A percentile compares a stretch with the other conserved stretches of the same genome.
These are phyloP conservation scores for Condylostoma magnum DNA, from an alignment of 169 alveolate genomes.

Conservation along the genomic window DNA sequence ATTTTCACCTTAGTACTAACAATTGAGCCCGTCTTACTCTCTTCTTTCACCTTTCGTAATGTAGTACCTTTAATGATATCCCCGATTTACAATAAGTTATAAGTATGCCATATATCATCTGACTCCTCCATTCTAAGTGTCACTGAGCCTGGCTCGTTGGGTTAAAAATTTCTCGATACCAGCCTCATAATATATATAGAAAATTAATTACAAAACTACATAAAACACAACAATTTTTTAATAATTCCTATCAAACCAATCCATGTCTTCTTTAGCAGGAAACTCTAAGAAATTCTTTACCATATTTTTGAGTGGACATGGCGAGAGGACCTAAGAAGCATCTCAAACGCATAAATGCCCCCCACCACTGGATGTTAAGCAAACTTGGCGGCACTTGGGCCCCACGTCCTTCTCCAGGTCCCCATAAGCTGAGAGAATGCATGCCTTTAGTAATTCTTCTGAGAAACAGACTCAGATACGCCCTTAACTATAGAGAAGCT, in stretches of 20 bases:
- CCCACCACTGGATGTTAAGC: slow-evolving; percentile 98
- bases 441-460: slow-evolving; percentile 93
- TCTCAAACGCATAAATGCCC: slow-evolving; percentile 98
- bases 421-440: slow-evolving; percentile 97
- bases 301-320: too few relatives aligned
- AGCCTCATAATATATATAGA: not conserved
- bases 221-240: not conserved
- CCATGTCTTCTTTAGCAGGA: too few relatives aligned
- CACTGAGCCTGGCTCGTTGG: slow-evolving; percentile 7
- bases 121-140: not conserved
- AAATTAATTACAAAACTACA: not conserved
- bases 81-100: slow-evolving; percentile 38
- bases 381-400: slow-evolving; percentile 96
- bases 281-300: too few relatives aligned
- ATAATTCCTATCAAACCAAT: too few relatives aligned
- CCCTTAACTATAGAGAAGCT: slow-evolving; percentile 93
- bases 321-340: slow-evolving; percentile 99
- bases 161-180: not conserved
- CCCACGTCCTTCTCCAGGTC: slow-evolving; percentile 89
- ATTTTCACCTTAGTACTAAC: slow-evolving; percentile 34
- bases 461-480: slow-evolving; percentile 94
- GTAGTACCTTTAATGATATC: slow-evolving; percentile 49
- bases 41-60: slow-evolving; percentile 45
- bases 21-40: slow-evolving; percentile 44
- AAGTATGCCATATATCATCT: slow-evolving; percentile 57